These are phyloP conservation scores for Collybia mongolica DNA, from an alignment of 768 basidiomycete genomes.

Conservation along the genomic window DNA sequence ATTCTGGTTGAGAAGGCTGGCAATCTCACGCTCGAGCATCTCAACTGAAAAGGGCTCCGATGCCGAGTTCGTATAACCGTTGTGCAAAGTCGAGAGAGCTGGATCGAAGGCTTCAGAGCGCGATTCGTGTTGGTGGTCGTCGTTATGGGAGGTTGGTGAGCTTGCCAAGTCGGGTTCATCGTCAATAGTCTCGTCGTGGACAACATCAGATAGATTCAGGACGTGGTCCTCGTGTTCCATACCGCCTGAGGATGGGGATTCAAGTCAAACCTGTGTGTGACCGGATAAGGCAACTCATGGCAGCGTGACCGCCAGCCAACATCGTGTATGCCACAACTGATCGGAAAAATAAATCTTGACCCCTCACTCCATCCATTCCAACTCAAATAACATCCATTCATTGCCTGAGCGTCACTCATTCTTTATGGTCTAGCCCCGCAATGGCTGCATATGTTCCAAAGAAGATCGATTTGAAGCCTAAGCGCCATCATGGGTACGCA, in stretches of 20 bases:
- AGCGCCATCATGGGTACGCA: slow-evolving; percentile 77
- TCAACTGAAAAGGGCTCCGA: slow-evolving; percentile 62
- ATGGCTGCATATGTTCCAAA: slow-evolving; percentile 37
- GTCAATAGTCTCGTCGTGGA: slow-evolving; percentile 74
- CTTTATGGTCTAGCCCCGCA: slow-evolving; percentile 5
- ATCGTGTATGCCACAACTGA: background rate
- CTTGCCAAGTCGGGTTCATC: slow-evolving; percentile 45
- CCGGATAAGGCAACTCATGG: slow-evolving; percentile 15
- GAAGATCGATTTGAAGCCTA: slow-evolving; percentile 66
- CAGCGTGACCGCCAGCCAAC: background rate
- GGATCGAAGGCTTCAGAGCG: slow-evolving; percentile 31
- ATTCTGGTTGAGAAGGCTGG: slow-evolving; percentile 72
- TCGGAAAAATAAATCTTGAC: background rate
- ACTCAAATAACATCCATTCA: background rate
- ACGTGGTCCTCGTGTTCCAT: slow-evolving; percentile 63
- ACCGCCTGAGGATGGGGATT: slow-evolving; percentile 12
- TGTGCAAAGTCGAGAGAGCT: slow-evolving; percentile 34
- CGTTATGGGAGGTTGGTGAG: slow-evolving; percentile 23
- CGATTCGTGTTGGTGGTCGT: slow-evolving; percentile 19
- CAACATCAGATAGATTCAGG: slow-evolving; percentile 80
- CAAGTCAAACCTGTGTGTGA: slow-evolving; percentile 12
- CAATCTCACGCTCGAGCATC: slow-evolving; percentile 77
- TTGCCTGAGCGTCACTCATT: background rate
- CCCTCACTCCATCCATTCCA: no score
- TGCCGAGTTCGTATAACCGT: slow-evolving; percentile 32